Evolutionary conservation across 2,329 filamentous ascomycete species (phyloP).

Genomic region (Lachnum nothofagi): DNA sequence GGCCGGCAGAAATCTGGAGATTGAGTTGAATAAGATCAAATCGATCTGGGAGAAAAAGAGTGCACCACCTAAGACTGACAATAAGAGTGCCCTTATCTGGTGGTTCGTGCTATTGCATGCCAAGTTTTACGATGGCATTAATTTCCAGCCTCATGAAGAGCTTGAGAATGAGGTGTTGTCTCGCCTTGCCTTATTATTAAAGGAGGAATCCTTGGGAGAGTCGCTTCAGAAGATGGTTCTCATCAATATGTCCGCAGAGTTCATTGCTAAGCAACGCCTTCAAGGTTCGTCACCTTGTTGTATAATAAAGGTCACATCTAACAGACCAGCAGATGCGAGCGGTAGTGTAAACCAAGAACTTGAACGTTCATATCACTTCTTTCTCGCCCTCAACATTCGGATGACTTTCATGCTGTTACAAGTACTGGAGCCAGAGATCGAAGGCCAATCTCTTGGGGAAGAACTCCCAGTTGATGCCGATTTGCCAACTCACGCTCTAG

Average conservation of each 20-base stretch:
- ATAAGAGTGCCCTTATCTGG: slow-evolving; percentile 56
- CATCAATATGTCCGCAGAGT: slow-evolving; percentile 80
- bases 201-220: slow-evolving; percentile 58
- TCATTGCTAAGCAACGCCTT: slow-evolving; percentile 59
- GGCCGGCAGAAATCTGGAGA: slow-evolving; percentile 70
- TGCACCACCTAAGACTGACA: slow-evolving; percentile 21
- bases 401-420: slow-evolving; percentile 70
- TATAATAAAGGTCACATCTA: slow-evolving; percentile 1
- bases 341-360: slow-evolving; percentile 25
- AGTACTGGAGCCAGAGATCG: slow-evolving; percentile 64
- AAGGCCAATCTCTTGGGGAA: slow-evolving; percentile 37
- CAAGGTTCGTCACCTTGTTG: slow-evolving; percentile 41
- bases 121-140: slow-evolving; percentile 71
- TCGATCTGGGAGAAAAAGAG: slow-evolving; percentile 47
- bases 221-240: slow-evolving; percentile 74
- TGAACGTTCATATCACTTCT: slow-evolving; percentile 55
- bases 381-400: slow-evolving; percentile 71
- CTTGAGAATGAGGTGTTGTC: slow-evolving; percentile 81
- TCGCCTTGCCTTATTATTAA: slow-evolving; percentile 68
- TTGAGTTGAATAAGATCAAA: slow-evolving; percentile 68
- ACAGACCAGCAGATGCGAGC: slow-evolving; percentile 38
- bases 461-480: slow-evolving; percentile 42
- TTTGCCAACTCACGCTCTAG: slow-evolving; percentile 33
- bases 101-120: slow-evolving; percentile 88
- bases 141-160: slow-evolving; percentile 71